Evolutionary conservation across 495 filamentous ascomycete species (phyloP).

Genomic region (Aspergillus bridgeri): DNA sequence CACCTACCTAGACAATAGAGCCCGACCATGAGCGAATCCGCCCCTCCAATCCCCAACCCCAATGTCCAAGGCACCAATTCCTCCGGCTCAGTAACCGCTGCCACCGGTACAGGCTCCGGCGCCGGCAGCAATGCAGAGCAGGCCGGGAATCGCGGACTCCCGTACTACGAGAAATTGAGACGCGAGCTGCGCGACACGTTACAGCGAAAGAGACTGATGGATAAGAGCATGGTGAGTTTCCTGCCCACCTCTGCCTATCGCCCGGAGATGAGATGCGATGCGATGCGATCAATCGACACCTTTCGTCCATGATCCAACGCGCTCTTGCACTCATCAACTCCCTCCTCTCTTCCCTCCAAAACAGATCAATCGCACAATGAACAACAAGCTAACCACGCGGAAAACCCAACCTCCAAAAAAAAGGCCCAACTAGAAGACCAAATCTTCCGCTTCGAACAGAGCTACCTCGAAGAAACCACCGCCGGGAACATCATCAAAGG

Average conservation of each 20-base stretch:
- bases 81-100: slow-evolving; percentile 5
- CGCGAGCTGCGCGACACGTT: slow-evolving; percentile 66
- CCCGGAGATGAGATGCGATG: background rate
- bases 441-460: slow-evolving; percentile 78
- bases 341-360: background rate
- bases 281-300: background rate
- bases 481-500: slow-evolving; percentile 94
- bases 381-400: background rate
- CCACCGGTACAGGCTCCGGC: slow-evolving; percentile 5
- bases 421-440: slow-evolving; percentile 71
- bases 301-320: background rate
- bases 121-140: slow-evolving; percentile 4
- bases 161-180: slow-evolving; percentile 71
- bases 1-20: slow-evolving; percentile 1
- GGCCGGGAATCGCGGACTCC: slow-evolving; percentile 45
- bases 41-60: slow-evolving; percentile 15
- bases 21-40: slow-evolving; percentile 26
- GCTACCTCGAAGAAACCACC: slow-evolving; percentile 87
- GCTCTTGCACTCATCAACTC: background rate
- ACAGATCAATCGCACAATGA: background rate
- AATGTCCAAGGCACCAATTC: slow-evolving; percentile 6
- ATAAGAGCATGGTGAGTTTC: slow-evolving; percentile 58
- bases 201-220: slow-evolving; percentile 62
- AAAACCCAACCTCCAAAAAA: background rate
- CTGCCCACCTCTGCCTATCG: background rate